Percentiles rank a stretch among this genome's conserved stretches.
These are phyloP conservation scores for Russula earlei DNA, from an alignment of 768 basidiomycete genomes.

Conservation along the genomic window DNA sequence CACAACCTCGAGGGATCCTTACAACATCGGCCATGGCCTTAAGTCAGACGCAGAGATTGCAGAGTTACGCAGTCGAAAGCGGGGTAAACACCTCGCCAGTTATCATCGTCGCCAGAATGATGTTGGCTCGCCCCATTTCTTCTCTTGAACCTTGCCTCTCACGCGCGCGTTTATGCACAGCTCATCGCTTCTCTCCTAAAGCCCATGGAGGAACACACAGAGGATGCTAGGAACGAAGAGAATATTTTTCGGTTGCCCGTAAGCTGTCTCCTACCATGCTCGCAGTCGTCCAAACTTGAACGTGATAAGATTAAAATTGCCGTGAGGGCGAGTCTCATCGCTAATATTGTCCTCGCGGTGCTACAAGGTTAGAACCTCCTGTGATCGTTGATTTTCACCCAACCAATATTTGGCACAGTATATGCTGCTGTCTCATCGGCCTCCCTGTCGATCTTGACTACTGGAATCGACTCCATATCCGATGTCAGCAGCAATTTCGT, in stretches of 20 bases:
- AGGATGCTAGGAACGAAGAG: conserved; percentile 66
- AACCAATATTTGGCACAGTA: conserved; percentile 36
- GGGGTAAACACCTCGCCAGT: conserved; percentile 51
- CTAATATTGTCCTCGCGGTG: conserved; percentile 63
- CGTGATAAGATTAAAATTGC: conserved; percentile 74
- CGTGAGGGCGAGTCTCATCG: conserved; percentile 69
- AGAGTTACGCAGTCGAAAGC: conserved; percentile 48
- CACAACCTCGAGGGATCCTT: conserved; percentile 47
- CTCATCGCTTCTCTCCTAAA: conserved; percentile 84
- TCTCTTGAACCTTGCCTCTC: background rate
- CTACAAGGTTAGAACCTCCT: conserved; percentile 47
- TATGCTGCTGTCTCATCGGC: conserved; percentile 84
- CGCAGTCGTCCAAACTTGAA: background rate
- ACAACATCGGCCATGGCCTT: conserved; percentile 49
- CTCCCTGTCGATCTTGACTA: conserved; percentile 82
- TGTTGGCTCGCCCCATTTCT: conserved; percentile 33
- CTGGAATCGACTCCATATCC: conserved; percentile 79
- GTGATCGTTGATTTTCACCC: background rate
- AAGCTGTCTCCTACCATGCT: conserved; percentile 21
- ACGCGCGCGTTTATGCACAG: conserved; percentile 31
- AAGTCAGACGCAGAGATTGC: conserved; percentile 54
- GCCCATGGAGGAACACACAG: conserved; percentile 81
- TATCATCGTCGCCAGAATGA: conserved; percentile 69
- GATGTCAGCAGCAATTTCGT: conserved; percentile 78
- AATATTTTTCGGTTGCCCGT: conserved; percentile 60